These are phyloP conservation scores for Mikania micrantha DNA, from an alignment of 129 eudicot species.

Conservation along the genomic window DNA sequence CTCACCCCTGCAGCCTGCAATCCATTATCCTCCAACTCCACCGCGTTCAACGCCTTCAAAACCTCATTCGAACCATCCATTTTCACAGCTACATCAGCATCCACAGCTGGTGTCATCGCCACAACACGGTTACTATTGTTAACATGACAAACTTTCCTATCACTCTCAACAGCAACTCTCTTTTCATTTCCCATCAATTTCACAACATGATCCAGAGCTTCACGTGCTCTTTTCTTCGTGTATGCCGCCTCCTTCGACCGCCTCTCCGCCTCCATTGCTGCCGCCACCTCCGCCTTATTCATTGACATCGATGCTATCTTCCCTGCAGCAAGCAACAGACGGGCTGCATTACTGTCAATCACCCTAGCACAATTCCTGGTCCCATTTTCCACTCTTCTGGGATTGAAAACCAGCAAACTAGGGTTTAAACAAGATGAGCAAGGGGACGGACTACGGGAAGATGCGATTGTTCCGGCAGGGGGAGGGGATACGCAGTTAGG, in stretches of 20 bases:
- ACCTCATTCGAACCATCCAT: constrained; percentile 44
- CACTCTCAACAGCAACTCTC: constrained; percentile 21
- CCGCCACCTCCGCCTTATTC: constrained; percentile 50
- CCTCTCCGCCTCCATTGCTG: constrained; percentile 51
- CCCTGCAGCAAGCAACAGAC: constrained; percentile 49
- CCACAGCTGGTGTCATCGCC: not conserved
- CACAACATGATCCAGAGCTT: constrained; percentile 55
- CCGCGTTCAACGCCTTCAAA: constrained; percentile 51
- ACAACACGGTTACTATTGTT: not conserved
- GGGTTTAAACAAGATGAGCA: constrained; percentile 60
- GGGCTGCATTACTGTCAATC: constrained; percentile 47
- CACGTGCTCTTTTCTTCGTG: constrained; percentile 59
- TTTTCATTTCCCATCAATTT: constrained; percentile 40
- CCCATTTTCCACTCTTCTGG: constrained; percentile 20
- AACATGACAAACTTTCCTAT: constrained; percentile 1
- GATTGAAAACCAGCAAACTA: constrained; percentile 32
- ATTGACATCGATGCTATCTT: constrained; percentile 46
- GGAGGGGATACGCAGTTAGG: constrained; percentile 37
- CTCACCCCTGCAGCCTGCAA: not conserved
- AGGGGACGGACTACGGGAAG: constrained; percentile 24
- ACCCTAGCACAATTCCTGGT: constrained; percentile 19
- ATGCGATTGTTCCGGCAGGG: constrained; percentile 11
- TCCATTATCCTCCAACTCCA: constrained; percentile 53
- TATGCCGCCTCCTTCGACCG: constrained; percentile 52
- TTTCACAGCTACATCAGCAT: constrained; percentile 18